Evolutionary conservation across 495 filamentous ascomycete genomes (phyloP), one percentile per base, ranked within the genome.

Genomic region (Diplogelasinospora grovesii): DNA sequence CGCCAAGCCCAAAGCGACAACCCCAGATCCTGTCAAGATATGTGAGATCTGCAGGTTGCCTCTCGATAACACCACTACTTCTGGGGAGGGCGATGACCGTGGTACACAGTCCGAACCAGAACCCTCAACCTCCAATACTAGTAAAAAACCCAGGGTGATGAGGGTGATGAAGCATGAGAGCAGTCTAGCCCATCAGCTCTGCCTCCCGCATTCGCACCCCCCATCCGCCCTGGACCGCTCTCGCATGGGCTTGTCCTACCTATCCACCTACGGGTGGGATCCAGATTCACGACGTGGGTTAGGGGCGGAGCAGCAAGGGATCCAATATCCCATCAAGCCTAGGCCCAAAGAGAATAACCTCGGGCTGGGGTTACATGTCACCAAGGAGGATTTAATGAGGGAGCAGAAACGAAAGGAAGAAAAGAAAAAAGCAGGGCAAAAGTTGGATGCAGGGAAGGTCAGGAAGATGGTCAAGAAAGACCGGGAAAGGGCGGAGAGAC

Each of bases 251-350:
- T 69, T 97, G 6, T 71, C 74, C 39, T 81, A 85, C 35, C 77
- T 97, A 3, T 71, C 81, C 22, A 70, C 78, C 1, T 80, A 87
- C 47, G 89, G 90, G 25, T 97, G 86, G 85, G 85, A 95, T 57
- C 88, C 85, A 0, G 89, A 97, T 61, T 71, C 77, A 24, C 64
- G 86, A 16, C 51, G 64, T 5, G 89, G 89, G 0, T 71, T 97
- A 0, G 89, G 89, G 0, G 71, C 70, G 14, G 46, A 57, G 1
- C 81, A 83, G 1, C 77, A 89, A 54, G 90, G 89, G 3, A 82
- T 85, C 21, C 66, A 77, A 34, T 79, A 75, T 46, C 90, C 89
- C 0, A 60, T 96, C 44, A 90, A 89, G 50, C 64, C 73, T 5
- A 78, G 73, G 41, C 61, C 71, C 25, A 95, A 94, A 61, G 73